Base-by-base conservation (phyloP, 2,329 filamentous ascomycete genomes). In the Sphaerulina vaccinii region DNA sequence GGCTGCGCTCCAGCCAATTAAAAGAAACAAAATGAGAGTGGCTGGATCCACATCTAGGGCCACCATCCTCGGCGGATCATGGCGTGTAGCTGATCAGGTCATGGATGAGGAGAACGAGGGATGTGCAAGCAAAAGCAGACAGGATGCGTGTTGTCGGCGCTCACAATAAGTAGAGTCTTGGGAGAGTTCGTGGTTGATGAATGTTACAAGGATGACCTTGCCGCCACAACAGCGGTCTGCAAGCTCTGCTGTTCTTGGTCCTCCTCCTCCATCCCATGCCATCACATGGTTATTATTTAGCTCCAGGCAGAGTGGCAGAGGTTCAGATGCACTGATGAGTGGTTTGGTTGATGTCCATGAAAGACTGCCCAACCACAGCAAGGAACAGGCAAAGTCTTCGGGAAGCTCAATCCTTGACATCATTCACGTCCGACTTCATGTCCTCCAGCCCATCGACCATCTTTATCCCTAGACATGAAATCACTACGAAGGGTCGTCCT, bases 41-140 rank as follows among this genome's bases (percentile, higher is more conserved):
- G 47, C 47, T 37, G 47, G 47, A 16, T 24, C 47, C 38, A 42
- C 47, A 37, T 49, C 16, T 19, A 23, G 19, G 21, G 18, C 37
- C 47, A 19, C 19, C 39, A 41, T 33, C 36, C 22, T 48, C 35
- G 35, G 36, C 22, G 45, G 15, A 29, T 18, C 23, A 18, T 23
- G 21, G 29, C 18, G 33, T 29, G 18, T 27, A 23, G 9, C 35
- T 40, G 22, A 39, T 39, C 45, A 35, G 9, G 42, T 35, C 27
- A 22, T 40, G 15, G 27, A 35, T 33, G 10, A 22, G 16, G 32
- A 35, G 16, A n/a, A 35, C 7, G 27, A 29, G 13, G 13, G 27
- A 7, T 29, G 27, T n/a, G 32, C 11, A n/a, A 35, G 32, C 16
- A 15, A 15, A 35, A n/a, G 13, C 32, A 35, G 11, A n/a, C n/a